Evolutionary conservation across 2,329 filamentous ascomycete genomes (phyloP).

Genomic region (Didymella exigua): DNA sequence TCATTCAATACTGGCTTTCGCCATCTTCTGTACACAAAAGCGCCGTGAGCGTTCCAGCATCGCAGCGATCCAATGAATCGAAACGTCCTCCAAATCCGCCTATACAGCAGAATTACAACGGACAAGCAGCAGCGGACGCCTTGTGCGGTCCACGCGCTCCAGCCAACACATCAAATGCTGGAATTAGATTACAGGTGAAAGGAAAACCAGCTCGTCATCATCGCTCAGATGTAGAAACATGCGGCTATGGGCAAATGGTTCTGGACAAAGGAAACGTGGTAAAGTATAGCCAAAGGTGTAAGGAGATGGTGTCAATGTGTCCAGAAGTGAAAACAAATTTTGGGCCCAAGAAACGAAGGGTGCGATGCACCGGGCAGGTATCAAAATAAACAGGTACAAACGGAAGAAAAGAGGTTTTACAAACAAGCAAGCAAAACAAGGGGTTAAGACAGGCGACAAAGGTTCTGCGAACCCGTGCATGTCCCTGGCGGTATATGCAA

Average conservation of each 20-base stretch:
- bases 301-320: constrained; percentile 1
- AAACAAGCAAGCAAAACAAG: not conserved
- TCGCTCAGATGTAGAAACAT: constrained; percentile 11
- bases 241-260: constrained; percentile 6
- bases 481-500: constrained; percentile 38
- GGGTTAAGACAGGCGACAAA: not conserved
- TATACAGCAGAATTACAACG: constrained; percentile 8
- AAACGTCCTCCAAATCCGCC: constrained; percentile 17
- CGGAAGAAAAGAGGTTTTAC: constrained; percentile 15
- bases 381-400: constrained; percentile 25
- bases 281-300: not conserved
- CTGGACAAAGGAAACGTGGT: constrained; percentile 8
- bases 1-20: constrained; percentile 16
- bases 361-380: constrained; percentile 37
- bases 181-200: constrained; percentile 12
- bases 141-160: constrained; percentile 6
- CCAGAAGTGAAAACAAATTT: constrained; percentile 19
- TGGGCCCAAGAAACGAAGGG: constrained; percentile 21
- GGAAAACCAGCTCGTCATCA: constrained; percentile 17
- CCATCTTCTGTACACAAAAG: constrained; percentile 10
- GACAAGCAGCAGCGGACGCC: constrained; percentile 3
- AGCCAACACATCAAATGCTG: constrained; percentile 14
- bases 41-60: constrained; percentile 10
- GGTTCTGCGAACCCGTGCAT: constrained; percentile 8
- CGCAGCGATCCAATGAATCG: constrained; percentile 3